Percentiles rank a stretch among this genome's conserved stretches.
phyloP scores from a whole-genome alignment of 78 protist species.

The Polysphondylium violaceum region DNA sequence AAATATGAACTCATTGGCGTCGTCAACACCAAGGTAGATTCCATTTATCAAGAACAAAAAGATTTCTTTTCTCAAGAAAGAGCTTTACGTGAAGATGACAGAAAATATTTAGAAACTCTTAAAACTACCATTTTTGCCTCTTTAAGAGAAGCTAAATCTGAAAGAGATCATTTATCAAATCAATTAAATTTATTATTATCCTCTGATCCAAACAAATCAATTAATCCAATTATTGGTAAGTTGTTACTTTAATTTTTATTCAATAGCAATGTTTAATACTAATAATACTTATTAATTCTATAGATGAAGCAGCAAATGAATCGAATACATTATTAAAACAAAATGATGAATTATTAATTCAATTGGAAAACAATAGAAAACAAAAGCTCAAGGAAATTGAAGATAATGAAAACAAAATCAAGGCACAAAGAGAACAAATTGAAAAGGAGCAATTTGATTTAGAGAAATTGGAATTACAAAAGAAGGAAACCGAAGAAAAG shows the following conservation, averaged over 20 bases:
- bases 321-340: slow-evolving; percentile 7
- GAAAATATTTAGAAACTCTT: slow-evolving; percentile 64
- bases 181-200: slow-evolving; percentile 22
- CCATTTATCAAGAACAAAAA: slow-evolving; percentile 31
- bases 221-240: no score
- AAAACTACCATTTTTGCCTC: slow-evolving; percentile 23
- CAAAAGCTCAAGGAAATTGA: slow-evolving; percentile 36
- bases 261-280: no score
- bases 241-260: no score
- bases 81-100: slow-evolving; percentile 49
- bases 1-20: slow-evolving; percentile 8
- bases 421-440: slow-evolving; percentile 41
- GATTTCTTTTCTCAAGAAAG: slow-evolving; percentile 36
- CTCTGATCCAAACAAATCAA: neutral
- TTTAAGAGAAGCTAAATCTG: slow-evolving; percentile 42
- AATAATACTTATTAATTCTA: no score
- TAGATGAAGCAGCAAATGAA: neutral
- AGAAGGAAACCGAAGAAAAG: slow-evolving; percentile 39
- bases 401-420: slow-evolving; percentile 20
- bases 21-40: slow-evolving; percentile 16
- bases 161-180: slow-evolving; percentile 47
- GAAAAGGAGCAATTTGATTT: slow-evolving; percentile 1
- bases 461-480: slow-evolving; percentile 9
- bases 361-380: slow-evolving; percentile 26
- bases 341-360: slow-evolving; percentile 42